Conservation (phyloP, 257 asterid genomes). For the Plantago major region DNA sequence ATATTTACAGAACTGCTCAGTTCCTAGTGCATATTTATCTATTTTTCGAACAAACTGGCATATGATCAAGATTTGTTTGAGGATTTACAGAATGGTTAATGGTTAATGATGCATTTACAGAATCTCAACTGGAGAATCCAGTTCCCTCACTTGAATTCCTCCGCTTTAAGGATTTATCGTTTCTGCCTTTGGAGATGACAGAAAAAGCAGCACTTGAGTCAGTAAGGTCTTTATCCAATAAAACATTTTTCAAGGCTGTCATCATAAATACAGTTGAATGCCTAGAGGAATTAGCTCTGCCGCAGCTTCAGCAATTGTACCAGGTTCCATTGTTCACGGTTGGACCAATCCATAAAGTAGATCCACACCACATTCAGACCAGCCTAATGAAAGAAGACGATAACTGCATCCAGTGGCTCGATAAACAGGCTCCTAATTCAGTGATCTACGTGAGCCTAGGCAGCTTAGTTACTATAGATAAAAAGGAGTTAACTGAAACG, state of each 20-base stretch:
- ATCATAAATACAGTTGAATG: conserved; percentile 26
- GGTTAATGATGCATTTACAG: conserved; percentile 19
- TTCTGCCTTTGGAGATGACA: not conserved
- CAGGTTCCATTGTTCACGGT: conserved; percentile 28
- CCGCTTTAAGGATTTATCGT: conserved; percentile 28
- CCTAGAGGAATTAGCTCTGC: conserved; percentile 21
- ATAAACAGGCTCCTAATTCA: conserved; percentile 22
- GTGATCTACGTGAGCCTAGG: conserved; percentile 34
- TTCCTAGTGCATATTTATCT: too few species aligned
- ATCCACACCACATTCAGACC: conserved; percentile 1
- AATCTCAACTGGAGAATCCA: conserved; percentile 23
- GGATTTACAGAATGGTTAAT: too few species aligned
- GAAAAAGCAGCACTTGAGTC: not conserved
- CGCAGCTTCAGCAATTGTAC: conserved; percentile 18
- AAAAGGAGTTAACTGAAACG: conserved; percentile 23
- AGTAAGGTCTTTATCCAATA: not conserved
- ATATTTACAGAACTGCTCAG: too few species aligned
- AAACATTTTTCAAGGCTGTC: conserved; percentile 20
- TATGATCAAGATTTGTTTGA: too few species aligned
- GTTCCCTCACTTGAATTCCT: conserved; percentile 26
- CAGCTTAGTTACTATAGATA: conserved; percentile 16
- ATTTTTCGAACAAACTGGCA: too few species aligned
- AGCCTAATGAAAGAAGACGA: conserved; percentile 26
- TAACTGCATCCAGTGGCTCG: conserved; percentile 27
- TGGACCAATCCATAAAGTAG: conserved; percentile 35